phyloP scores from a whole-genome alignment of 2,329 filamentous ascomycete genomes.

The Leptographium procerum region DNA sequence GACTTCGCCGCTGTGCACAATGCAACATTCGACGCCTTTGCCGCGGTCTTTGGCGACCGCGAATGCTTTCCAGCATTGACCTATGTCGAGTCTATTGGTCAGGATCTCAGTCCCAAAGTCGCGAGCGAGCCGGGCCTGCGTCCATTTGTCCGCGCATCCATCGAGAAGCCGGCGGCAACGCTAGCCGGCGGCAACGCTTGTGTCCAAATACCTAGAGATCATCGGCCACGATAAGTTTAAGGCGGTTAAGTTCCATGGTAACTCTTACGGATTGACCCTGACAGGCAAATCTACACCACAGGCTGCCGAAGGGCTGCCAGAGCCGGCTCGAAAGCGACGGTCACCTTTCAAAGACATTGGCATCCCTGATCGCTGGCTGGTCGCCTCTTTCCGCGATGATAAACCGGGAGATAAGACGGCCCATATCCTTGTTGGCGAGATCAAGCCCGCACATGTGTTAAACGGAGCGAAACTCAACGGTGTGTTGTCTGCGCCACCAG shows the following conservation, averaged over 20 bases:
- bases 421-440: constrained; percentile 4
- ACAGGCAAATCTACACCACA: no score
- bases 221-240: background rate
- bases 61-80: background rate
- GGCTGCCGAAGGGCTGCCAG: background rate
- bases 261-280: background rate
- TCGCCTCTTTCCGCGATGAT: background rate
- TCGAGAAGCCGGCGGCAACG: constrained; percentile 1
- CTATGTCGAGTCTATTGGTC: background rate
- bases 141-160: background rate
- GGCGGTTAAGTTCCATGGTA: background rate
- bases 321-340: background rate
- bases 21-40: background rate
- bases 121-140: background rate
- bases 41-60: background rate
- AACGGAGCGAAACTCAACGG: background rate
- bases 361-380: constrained; percentile 3
- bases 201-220: background rate
- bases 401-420: background rate
- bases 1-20: background rate
- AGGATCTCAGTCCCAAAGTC: background rate
- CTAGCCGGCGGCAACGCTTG: background rate
- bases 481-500: constrained; percentile 2
- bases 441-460: constrained; percentile 4
- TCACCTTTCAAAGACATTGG: background rate